Conservation (phyloP, 805 yeast species). For the Yamadazyma tumulicola region DNA sequence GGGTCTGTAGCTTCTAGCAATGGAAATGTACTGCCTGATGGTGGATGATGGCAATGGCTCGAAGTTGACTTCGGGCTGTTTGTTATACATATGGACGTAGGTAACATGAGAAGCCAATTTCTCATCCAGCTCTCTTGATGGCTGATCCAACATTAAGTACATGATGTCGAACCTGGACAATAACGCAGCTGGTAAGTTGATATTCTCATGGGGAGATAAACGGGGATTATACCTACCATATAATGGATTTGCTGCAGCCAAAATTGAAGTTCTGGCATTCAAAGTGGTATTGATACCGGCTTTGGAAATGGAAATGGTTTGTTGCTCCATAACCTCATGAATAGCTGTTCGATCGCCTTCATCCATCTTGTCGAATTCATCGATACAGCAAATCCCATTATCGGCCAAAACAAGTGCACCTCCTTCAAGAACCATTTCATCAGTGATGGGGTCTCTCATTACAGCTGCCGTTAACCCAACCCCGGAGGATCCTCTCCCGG, state of each 20-base stretch:
- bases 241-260: conserved; percentile 98
- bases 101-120: conserved; percentile 91
- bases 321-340: conserved; percentile 99
- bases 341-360: conserved; percentile 95
- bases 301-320: conserved; percentile 93
- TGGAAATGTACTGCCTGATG: conserved; percentile 82
- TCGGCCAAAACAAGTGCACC: conserved; percentile 97
- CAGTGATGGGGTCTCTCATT: conserved; percentile 98
- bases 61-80: conserved; percentile 74
- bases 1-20: conserved; percentile 84
- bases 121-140: conserved; percentile 75
- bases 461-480: conserved; percentile 99
- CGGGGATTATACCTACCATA: conserved; percentile 92
- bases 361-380: conserved; percentile 99
- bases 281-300: conserved; percentile 96
- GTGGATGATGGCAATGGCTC: conserved; percentile 75
- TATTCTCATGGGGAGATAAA: conserved; percentile 89
- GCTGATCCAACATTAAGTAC: conserved; percentile 82
- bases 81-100: conserved; percentile 89
- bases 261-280: conserved; percentile 90
- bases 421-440: conserved; percentile 96
- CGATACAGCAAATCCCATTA: conserved; percentile 97
- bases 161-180: conserved; percentile 91
- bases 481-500: conserved; percentile 98
- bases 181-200: conserved; percentile 94